Percentiles rank a stretch among this genome's conserved stretches.
phyloP scores from a whole-genome alignment of 148 eudicot species.

The Arbutus unedo region DNA sequence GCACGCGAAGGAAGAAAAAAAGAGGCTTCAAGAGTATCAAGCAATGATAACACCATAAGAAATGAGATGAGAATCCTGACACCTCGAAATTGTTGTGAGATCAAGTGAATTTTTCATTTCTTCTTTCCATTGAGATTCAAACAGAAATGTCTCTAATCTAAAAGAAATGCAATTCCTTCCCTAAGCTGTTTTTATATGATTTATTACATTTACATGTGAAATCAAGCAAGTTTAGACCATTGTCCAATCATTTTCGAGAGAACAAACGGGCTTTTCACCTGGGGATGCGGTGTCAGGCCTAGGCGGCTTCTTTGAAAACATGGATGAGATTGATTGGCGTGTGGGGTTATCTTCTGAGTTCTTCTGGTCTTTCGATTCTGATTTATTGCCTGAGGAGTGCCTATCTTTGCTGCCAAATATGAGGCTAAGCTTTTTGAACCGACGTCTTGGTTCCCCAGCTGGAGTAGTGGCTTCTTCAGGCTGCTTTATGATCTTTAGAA shows the following conservation, averaged over 20 bases:
- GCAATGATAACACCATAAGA: not conserved
- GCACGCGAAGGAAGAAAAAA: not conserved
- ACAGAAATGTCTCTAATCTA: constrained; percentile 18
- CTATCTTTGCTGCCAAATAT: constrained; percentile 62
- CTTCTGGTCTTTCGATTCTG: constrained; percentile 34
- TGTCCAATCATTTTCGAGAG: constrained; percentile 56
- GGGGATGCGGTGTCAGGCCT: constrained; percentile 49
- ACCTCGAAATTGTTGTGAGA: not conserved
- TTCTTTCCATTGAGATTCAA: constrained; percentile 6
- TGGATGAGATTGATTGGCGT: constrained; percentile 51
- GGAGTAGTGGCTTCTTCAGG: constrained; percentile 47
- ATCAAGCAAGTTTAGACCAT: constrained; percentile 26
- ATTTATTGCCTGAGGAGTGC: constrained; percentile 25
- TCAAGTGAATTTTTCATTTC: not conserved
- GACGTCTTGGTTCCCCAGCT: constrained; percentile 49
- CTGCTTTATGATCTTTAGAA: constrained; percentile 46
- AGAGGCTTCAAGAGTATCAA: not conserved
- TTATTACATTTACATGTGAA: constrained; percentile 24
- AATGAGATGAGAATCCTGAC: not conserved
- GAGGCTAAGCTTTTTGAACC: constrained; percentile 59
- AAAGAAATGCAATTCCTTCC: constrained; percentile 1
- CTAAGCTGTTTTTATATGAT: constrained; percentile 9
- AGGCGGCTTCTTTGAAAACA: constrained; percentile 82
- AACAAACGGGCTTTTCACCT: constrained; percentile 33
- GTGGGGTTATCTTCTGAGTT: constrained; percentile 37